phyloP scores from a whole-genome alignment of 345 rosid species.

The Eucalyptus pumila region DNA sequence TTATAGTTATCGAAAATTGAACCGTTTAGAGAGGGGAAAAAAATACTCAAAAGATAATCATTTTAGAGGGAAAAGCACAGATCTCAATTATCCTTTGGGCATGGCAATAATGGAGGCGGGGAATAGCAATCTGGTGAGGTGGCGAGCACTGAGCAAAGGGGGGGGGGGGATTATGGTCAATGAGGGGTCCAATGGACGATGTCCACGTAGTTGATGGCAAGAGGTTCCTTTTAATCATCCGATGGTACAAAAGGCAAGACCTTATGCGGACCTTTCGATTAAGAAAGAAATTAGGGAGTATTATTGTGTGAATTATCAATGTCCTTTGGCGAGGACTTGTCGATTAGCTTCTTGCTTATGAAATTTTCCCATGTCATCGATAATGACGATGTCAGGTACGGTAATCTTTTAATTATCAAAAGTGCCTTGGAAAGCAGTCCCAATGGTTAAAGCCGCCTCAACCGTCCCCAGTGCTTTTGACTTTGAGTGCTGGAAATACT shows the following conservation, averaged over 20 bases:
- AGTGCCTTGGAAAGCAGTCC: background rate
- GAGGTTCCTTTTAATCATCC: background rate
- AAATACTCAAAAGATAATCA: background rate
- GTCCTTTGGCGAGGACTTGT: too few species aligned
- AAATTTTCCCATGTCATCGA: background rate
- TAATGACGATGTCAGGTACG: background rate
- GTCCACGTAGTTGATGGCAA: too few species aligned
- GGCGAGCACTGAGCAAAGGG: background rate
- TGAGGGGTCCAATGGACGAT: background rate
- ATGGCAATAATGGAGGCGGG: background rate
- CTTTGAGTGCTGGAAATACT: background rate
- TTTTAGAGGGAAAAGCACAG: too few species aligned
- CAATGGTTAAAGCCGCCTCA: background rate
- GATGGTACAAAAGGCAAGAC: background rate
- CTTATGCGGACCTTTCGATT: too few species aligned
- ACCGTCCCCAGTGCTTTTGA: background rate
- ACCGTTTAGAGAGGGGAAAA: background rate
- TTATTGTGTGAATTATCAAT: too few species aligned
- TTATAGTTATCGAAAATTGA: background rate
- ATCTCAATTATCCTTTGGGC: background rate
- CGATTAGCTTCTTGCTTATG: background rate
- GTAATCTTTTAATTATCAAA: background rate
- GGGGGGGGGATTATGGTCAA: background rate
- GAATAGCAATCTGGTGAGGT: background rate
- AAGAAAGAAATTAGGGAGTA: too few species aligned